A percentile compares a stretch with the other conserved stretches of the same genome.
phyloP scores from a whole-genome alignment of 805 yeast species.

The Saturnispora kantuleensis region DNA sequence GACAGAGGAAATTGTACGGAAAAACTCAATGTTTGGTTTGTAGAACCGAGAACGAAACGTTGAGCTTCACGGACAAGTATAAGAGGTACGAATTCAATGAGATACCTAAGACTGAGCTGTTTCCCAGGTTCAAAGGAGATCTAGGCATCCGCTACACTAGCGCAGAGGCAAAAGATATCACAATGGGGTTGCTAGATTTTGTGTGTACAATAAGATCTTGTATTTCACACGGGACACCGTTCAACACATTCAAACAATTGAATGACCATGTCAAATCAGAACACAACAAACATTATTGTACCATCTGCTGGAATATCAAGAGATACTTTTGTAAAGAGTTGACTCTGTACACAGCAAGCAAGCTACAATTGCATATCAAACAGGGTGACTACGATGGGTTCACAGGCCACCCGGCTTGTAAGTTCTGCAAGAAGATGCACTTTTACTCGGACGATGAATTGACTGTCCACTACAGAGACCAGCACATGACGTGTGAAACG shows the following conservation, averaged over 20 bases:
- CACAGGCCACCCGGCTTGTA: slow-evolving; percentile 82
- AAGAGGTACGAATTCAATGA: slow-evolving; percentile 29
- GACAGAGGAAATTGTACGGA: slow-evolving; percentile 72
- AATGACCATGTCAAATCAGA: slow-evolving; percentile 53
- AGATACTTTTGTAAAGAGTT: slow-evolving; percentile 70
- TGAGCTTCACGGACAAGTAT: slow-evolving; percentile 48
- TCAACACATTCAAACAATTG: slow-evolving; percentile 44
- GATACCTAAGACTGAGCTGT: slow-evolving; percentile 6
- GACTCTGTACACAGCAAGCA: slow-evolving; percentile 47
- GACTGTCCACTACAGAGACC: slow-evolving; percentile 67
- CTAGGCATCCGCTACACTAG: slow-evolving; percentile 54
- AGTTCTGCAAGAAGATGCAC: slow-evolving; percentile 61
- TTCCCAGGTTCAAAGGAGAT: slow-evolving; percentile 28
- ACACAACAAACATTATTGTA: slow-evolving; percentile 61
- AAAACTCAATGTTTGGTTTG: slow-evolving; percentile 76
- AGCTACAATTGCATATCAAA: slow-evolving; percentile 58
- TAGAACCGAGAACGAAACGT: slow-evolving; percentile 52
- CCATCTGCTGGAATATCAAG: slow-evolving; percentile 68
- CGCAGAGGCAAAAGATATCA: slow-evolving; percentile 34
- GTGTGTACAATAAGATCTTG: slow-evolving; percentile 40
- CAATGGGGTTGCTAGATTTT: slow-evolving; percentile 42
- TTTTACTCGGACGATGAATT: slow-evolving; percentile 88
- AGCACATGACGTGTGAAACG: slow-evolving; percentile 82
- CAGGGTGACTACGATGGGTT: slow-evolving; percentile 74
- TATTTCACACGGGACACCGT: slow-evolving; percentile 17